A percentile compares a stretch with the other conserved stretches of the same genome.
Evolutionary conservation across 805 yeast genomes (phyloP).

Genomic region (Candida bentonensis): DNA sequence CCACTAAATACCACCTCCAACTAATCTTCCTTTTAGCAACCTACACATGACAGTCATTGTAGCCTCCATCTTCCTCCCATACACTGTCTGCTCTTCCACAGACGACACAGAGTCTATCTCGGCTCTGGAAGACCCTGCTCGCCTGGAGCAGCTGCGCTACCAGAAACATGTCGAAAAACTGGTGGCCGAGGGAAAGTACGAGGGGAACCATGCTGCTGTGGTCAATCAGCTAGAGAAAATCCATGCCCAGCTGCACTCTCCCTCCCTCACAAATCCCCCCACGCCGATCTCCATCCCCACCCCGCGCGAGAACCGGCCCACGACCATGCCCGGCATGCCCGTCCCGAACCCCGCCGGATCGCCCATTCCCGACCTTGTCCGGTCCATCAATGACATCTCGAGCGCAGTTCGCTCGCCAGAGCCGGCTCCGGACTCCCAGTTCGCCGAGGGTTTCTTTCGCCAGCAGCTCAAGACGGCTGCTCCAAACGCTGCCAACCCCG

Average conservation of each 20-base stretch:
- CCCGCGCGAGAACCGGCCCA: conserved; percentile 1
- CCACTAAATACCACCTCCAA: no score
- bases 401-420: not conserved
- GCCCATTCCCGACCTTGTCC: conserved; percentile 5
- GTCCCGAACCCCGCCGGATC: not conserved
- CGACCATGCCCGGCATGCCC: conserved; percentile 3
- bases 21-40: no score
- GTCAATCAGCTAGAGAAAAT: not conserved
- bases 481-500: not conserved
- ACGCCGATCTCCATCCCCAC: conserved; percentile 1
- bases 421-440: not conserved
- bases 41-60: conserved; percentile 1
- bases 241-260: not conserved
- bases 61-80: not conserved
- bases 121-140: not conserved
- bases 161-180: not conserved
- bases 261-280: not conserved
- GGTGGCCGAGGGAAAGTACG: not conserved
- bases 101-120: no score
- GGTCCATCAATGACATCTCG: not conserved
- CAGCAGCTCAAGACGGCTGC: not conserved
- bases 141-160: not conserved
- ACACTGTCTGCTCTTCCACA: not conserved
- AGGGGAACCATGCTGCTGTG: not conserved
- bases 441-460: conserved; percentile 5